Evolutionary conservation across 495 filamentous ascomycete species (phyloP).

Genomic region (Lasiosphaeria ovina): DNA sequence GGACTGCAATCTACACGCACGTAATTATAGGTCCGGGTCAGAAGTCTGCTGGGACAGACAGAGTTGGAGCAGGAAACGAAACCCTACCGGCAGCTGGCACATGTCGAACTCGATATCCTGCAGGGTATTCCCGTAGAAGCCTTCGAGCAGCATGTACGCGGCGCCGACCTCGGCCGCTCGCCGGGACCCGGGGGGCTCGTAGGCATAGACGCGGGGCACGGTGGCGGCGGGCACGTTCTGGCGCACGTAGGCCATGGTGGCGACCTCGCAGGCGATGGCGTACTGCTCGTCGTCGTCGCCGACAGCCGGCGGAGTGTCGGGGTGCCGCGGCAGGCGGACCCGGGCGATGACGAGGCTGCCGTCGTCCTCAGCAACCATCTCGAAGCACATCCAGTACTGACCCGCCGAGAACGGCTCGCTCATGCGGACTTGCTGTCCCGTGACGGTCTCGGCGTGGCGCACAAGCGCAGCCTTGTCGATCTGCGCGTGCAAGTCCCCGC

Average conservation of each 20-base stretch:
- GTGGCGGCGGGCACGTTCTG: slow-evolving; percentile 13
- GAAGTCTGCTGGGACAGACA: neutral
- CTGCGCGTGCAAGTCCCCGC: neutral
- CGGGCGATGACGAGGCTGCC: slow-evolving; percentile 24
- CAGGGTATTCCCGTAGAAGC: slow-evolving; percentile 31
- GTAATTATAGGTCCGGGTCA: neutral
- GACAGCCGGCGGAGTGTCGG: slow-evolving; percentile 15
- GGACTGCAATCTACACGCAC: slow-evolving; percentile 12
- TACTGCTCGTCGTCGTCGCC: slow-evolving; percentile 22
- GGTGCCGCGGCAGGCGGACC: slow-evolving; percentile 25
- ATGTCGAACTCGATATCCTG: slow-evolving; percentile 23
- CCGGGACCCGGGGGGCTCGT: slow-evolving; percentile 22
- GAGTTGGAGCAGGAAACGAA: neutral
- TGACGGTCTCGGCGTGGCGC: slow-evolving; percentile 19
- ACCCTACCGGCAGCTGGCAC: slow-evolving; percentile 27
- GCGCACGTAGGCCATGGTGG: slow-evolving; percentile 27
- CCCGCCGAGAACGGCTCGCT: slow-evolving; percentile 34
- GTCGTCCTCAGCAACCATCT: slow-evolving; percentile 23
- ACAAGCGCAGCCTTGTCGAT: slow-evolving; percentile 19
- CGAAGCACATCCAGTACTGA: slow-evolving; percentile 32
- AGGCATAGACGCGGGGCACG: slow-evolving; percentile 23
- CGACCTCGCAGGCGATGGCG: slow-evolving; percentile 27
- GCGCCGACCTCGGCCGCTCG: slow-evolving; percentile 23
- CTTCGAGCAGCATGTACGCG: slow-evolving; percentile 34
- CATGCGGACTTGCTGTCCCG: slow-evolving; percentile 19